phyloP scores from a whole-genome alignment of 768 basidiomycete genomes.

The Harrya chromipes region DNA sequence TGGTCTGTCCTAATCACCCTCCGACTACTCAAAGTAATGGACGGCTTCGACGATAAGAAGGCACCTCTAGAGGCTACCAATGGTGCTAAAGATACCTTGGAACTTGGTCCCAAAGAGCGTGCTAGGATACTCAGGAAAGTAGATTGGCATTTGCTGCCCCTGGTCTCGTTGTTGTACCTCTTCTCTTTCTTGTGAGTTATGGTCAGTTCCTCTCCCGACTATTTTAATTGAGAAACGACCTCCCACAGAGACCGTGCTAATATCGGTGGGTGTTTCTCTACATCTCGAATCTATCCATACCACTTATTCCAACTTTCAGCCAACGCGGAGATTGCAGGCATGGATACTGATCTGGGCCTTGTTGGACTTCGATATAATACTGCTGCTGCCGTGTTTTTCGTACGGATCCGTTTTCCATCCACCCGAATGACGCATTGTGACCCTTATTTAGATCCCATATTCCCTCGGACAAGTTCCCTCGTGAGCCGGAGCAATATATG shows the following conservation, averaged over 20 bases:
- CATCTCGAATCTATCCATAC: neutral
- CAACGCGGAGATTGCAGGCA: constrained; percentile 45
- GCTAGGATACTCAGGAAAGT: constrained; percentile 34
- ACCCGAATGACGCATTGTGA: neutral
- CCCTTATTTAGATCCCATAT: constrained; percentile 32
- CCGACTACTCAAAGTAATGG: neutral
- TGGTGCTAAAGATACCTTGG: neutral
- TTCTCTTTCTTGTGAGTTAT: constrained; percentile 40
- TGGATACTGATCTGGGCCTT: constrained; percentile 38
- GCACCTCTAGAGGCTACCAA: neutral
- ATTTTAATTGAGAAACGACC: neutral
- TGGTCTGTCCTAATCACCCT: constrained; percentile 4
- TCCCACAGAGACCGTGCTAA: constrained; percentile 42
- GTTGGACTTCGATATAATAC: constrained; percentile 36
- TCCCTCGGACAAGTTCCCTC: constrained; percentile 38
- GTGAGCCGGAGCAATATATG: constrained; percentile 20
- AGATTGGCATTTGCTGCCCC: constrained; percentile 39
- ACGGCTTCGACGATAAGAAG: neutral
- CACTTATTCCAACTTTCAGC: constrained; percentile 24
- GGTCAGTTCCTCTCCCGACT: too few relatives aligned
- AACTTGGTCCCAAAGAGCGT: constrained; percentile 5
- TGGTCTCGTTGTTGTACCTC: constrained; percentile 39
- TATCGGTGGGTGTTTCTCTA: constrained; percentile 32
- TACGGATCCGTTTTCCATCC: constrained; percentile 7
- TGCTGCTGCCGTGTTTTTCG: constrained; percentile 39